Evolutionary conservation across 192 early-diverging fungal species (phyloP).

Genomic region (Linnemannia schmuckeri): DNA sequence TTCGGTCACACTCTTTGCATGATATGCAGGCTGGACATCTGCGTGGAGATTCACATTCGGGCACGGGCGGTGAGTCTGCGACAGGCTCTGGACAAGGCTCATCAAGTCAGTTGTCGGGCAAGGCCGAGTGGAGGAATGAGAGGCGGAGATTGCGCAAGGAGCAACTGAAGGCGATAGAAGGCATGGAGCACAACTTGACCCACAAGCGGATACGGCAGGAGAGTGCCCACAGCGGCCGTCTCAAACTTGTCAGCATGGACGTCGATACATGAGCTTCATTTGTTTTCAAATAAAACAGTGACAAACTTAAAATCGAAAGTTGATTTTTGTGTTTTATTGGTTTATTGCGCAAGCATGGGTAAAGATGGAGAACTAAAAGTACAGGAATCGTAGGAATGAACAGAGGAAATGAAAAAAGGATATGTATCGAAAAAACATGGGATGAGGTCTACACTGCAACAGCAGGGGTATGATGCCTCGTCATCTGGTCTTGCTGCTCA

Average conservation of each 20-base stretch:
- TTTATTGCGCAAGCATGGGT: not conserved
- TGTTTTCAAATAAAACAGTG: not conserved
- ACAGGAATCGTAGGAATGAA: not conserved
- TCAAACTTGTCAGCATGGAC: conserved; percentile 50
- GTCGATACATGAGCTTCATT: conserved; percentile 7
- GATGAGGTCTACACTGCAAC: conserved; percentile 13
- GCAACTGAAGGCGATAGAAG: conserved; percentile 23
- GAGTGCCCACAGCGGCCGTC: conserved; percentile 7
- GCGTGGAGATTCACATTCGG: conserved; percentile 18
- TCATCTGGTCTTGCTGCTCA: conserved; percentile 8
- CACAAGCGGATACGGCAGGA: conserved; percentile 51
- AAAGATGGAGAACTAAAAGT: not conserved
- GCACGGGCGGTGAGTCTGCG: not conserved
- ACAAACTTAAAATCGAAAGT: not conserved
- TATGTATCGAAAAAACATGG: not conserved
- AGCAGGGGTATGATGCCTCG: conserved; percentile 9
- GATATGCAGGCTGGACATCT: conserved; percentile 20
- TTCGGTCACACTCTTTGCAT: not conserved
- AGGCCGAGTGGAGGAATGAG: conserved; percentile 46
- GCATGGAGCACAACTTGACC: conserved; percentile 24
- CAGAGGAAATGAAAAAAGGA: not conserved
- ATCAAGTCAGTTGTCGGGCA: not conserved
- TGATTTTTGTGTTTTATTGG: not conserved
- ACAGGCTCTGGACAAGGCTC: not conserved
- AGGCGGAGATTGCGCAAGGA: conserved; percentile 39